These are phyloP conservation scores for Eucalyptus globulus DNA, from an alignment of 345 rosid species.

Conservation along the genomic window DNA sequence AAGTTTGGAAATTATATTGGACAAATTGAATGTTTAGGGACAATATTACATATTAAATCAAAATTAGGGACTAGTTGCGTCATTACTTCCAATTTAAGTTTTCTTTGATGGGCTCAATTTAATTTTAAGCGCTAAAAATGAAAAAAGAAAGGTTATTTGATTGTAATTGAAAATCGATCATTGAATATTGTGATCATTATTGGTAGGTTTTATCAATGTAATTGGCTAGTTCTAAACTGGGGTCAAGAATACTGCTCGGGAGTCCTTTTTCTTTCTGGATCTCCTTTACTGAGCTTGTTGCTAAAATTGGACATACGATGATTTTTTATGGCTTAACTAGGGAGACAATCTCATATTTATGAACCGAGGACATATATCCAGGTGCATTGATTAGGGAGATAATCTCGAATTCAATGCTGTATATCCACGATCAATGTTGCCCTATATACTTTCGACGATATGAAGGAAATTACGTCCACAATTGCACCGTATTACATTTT, in stretches of 20 bases:
- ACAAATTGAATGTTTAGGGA: accelerated
- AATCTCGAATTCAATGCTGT: not conserved
- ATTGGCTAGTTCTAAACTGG: not conserved
- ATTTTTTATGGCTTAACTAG: not conserved
- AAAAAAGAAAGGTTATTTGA: not conserved
- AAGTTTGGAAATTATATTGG: accelerated
- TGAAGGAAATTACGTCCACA: too few relatives aligned
- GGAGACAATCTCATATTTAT: not conserved
- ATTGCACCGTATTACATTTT: not conserved
- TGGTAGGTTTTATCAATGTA: not conserved
- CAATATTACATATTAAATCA: accelerated
- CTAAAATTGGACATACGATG: not conserved
- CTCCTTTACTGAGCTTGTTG: not conserved
- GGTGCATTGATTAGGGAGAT: not conserved
- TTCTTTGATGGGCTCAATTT: not conserved
- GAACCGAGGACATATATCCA: not conserved
- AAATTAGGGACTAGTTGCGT: accelerated
- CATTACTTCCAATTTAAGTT: not conserved
- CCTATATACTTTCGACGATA: not conserved
- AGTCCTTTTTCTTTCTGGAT: not conserved
- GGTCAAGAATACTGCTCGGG: not conserved
- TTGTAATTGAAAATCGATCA: not conserved
- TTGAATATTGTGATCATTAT: not conserved
- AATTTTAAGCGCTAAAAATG: not conserved
- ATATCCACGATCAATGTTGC: not conserved